Base-by-base conservation (phyloP, 2,329 filamentous ascomycete genomes). In the Ramularia endophylla region DNA sequence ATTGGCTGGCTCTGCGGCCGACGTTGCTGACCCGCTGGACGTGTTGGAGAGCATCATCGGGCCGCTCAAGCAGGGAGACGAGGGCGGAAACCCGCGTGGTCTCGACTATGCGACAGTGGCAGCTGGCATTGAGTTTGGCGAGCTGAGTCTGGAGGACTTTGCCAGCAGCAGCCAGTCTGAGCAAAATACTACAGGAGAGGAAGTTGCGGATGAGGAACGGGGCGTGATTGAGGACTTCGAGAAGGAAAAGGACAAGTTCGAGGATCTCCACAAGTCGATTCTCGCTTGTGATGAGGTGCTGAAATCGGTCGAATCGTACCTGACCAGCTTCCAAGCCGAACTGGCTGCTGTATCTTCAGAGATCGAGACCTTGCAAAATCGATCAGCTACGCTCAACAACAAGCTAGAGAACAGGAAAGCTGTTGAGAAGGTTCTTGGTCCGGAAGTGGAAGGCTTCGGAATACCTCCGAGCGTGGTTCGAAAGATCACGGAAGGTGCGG, bases 241-340 rank as follows among this genome's bases (percentile, higher is more conserved):
- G 63, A 77, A 76, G 51, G 87, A 95, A 52, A 86, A 83, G 62
- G 73, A 83, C 57, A 89, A 83, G 57, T 94, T 94, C 55, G 83
- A 95, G 63, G 87, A 94, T 42, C 73, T 98, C 30, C 92, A 97
- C 65, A 80, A 77, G 56, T 94, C 89, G 3, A 97, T 98, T 56
- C 58, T 73, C 29, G 85, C 87, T 37, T 98, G 90, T 67, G 92
- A 98, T 65, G 85, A 94, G 60, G 87, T 97, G 37, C 75, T 97
- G 33, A 85, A 82, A 64, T 95, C 89, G 0, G 92, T 98, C 40
- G 90, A 98, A 67, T 81, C 79, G 22, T 97, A 95, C 61, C 73
- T 98, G 39, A 85, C 85, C 27, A 90, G 83, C 62, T 98, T 98
- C 60, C 88, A 94, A 60, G 85, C 88, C 46, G 94, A 98, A 63